phyloP scores from a whole-genome alignment of 1,284 basidiomycete genomes.

The Pascua guehoae region DNA sequence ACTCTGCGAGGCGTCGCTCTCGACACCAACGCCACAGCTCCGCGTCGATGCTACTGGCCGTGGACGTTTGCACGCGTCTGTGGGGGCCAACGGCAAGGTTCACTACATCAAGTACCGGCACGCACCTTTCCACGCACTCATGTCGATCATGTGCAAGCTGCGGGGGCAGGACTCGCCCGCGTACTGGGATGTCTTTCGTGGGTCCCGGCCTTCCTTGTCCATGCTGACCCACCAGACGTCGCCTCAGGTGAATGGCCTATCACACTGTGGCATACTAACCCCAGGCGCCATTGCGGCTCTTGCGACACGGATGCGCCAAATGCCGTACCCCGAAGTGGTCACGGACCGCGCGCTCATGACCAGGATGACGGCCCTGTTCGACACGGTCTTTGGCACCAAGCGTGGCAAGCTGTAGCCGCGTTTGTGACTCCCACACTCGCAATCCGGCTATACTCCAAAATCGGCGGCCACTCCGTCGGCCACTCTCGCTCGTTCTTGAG shows the following conservation, averaged over 20 bases:
- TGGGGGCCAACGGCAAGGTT: conserved; percentile 26
- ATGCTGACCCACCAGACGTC: conserved; percentile 3
- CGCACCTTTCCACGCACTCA: conserved; percentile 42
- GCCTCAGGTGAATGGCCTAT: neutral
- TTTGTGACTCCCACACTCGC: too few species aligned
- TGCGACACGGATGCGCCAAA: conserved; percentile 3
- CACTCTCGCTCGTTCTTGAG: too few species aligned
- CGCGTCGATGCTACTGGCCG: conserved; percentile 10
- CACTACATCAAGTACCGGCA: conserved; percentile 46
- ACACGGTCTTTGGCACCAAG: conserved; percentile 4
- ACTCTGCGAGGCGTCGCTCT: conserved; percentile 42
- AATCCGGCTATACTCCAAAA: too few species aligned
- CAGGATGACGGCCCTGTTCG: conserved; percentile 6
- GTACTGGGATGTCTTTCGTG: conserved; percentile 44
- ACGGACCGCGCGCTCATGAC: conserved; percentile 2
- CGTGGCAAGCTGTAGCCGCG: too few species aligned
- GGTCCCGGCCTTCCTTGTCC: conserved; percentile 1
- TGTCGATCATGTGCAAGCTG: conserved; percentile 41
- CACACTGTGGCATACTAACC: neutral
- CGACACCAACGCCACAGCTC: conserved; percentile 13
- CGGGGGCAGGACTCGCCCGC: conserved; percentile 32
- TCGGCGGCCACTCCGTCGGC: too few species aligned
- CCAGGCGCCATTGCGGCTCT: conserved; percentile 9
- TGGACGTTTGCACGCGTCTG: conserved; percentile 11
- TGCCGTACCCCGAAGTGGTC: neutral